Evolutionary conservation across 345 rosid genomes (phyloP), one percentile per base, ranked within the genome.

Genomic region (Populus nigra): DNA sequence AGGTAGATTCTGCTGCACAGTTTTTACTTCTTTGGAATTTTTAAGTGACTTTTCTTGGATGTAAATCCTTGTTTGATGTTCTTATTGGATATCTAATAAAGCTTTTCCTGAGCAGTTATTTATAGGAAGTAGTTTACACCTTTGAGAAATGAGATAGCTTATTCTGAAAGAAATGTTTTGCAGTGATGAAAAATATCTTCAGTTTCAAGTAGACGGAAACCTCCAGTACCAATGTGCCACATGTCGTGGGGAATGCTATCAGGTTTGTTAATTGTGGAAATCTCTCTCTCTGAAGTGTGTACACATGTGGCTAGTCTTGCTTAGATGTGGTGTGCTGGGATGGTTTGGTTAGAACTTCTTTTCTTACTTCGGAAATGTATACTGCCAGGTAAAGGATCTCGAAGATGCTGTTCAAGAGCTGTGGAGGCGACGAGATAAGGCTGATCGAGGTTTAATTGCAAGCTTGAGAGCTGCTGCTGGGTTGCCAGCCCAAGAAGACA

Each of bases 391-490:
- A 67, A 90, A 88, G 83, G 99, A 96, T 85, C 97, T 90, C 72
- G 97, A 96, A 88, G 99, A 96, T 88, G 97, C 99, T 79, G 93
- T 94, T 79, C 94, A 83, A 82, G 99, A 96, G 88, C 93, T 96
- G 33, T 94, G 99, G 99, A 91, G 93, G 83, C 90, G 98, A 79
- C 91, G 87, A 75, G 97, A 94, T 86, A 72, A 76, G 31, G 90
- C 89, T 59, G 99, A 96, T 49, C 87, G 69, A 84, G 97, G 91
- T 82, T 88, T 96, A 73, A 92, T 92, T 85, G 89, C 92, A 23
- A 94, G 89, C 87, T 86, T 96, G 82, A 92, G 91, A 81, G 97
- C 97, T 83, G 90, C 90, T 85, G 97, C 97, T n/a, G 98, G 98
- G 75, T 87, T 94, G 87, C 98, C 98, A 68, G 89, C 93, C 70